These are phyloP conservation scores for Glycine latifolia DNA, from an alignment of 306 rosid species.

Conservation along the genomic window DNA sequence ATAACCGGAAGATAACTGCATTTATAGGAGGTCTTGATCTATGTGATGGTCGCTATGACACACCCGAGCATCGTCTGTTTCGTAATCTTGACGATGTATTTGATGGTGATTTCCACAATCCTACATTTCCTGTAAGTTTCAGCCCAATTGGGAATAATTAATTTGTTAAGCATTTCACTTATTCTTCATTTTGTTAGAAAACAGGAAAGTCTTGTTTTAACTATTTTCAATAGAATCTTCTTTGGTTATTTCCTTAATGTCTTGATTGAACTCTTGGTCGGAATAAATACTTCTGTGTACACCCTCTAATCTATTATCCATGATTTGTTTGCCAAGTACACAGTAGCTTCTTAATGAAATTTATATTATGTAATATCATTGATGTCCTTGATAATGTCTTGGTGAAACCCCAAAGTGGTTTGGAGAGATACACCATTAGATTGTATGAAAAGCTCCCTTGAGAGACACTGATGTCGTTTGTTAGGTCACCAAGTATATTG, in stretches of 20 bases:
- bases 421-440: conserved; percentile 28
- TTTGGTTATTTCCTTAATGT: conserved; percentile 10
- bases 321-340: conserved; percentile 19
- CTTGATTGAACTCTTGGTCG: conserved; percentile 16
- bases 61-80: conserved; percentile 90
- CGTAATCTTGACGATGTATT: conserved; percentile 71
- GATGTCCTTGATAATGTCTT: neutral
- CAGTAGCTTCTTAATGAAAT: conserved; percentile 20
- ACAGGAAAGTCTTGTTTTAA: conserved; percentile 3
- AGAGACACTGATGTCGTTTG: neutral
- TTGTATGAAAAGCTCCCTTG: conserved; percentile 7
- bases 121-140: conserved; percentile 82
- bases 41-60: conserved; percentile 98
- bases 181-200: conserved; percentile 32
- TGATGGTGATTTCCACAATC: conserved; percentile 79
- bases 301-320: neutral
- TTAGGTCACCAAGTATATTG: conserved; percentile 11
- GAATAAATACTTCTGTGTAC: conserved; percentile 1
- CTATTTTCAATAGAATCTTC: conserved; percentile 26
- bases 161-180: conserved; percentile 16
- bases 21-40: conserved; percentile 96
- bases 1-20: conserved; percentile 80
- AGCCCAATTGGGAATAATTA: conserved; percentile 12
- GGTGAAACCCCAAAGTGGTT: neutral
- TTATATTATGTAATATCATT: conserved; percentile 21